Evolutionary conservation across 192 early-diverging fungal genomes (phyloP).

Genomic region (Coemansia erecta): DNA sequence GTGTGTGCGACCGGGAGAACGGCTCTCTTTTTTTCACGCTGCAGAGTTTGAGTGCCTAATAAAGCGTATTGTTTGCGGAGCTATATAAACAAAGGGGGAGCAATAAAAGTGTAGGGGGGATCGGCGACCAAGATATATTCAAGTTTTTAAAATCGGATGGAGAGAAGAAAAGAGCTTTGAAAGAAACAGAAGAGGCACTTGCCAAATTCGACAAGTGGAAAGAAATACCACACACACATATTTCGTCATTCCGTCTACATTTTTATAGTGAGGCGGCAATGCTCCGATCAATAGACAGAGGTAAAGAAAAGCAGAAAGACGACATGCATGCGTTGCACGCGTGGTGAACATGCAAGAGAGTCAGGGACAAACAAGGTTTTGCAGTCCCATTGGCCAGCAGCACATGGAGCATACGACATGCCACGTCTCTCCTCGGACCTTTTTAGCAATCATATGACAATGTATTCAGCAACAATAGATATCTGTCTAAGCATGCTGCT

Average conservation of each 20-base stretch:
- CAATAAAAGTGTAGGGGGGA: conserved; percentile 10
- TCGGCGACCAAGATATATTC: conserved; percentile 3
- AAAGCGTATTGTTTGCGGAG: background rate
- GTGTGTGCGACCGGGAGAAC: background rate
- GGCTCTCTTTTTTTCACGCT: background rate
- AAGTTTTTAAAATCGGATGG: background rate
- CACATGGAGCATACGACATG: too few relatives aligned
- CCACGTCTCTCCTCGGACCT: background rate
- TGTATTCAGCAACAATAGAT: background rate
- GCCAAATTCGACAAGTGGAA: too few relatives aligned
- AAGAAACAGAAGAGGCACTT: background rate
- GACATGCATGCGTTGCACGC: too few relatives aligned
- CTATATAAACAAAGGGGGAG: background rate
- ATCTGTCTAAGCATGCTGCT: conserved; percentile 17
- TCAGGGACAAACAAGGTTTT: too few relatives aligned
- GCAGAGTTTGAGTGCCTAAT: too few relatives aligned
- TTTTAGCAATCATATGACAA: background rate
- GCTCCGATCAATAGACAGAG: too few relatives aligned
- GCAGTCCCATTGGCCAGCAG: too few relatives aligned
- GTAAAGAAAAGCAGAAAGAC: too few relatives aligned
- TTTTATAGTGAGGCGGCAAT: too few relatives aligned
- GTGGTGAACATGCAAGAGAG: too few relatives aligned
- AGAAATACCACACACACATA: too few relatives aligned
- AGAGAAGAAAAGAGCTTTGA: background rate
- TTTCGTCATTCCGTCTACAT: too few relatives aligned